Evolutionary conservation across 495 filamentous ascomycete genomes (phyloP).

Genomic region (Penicillium bovifimosum): DNA sequence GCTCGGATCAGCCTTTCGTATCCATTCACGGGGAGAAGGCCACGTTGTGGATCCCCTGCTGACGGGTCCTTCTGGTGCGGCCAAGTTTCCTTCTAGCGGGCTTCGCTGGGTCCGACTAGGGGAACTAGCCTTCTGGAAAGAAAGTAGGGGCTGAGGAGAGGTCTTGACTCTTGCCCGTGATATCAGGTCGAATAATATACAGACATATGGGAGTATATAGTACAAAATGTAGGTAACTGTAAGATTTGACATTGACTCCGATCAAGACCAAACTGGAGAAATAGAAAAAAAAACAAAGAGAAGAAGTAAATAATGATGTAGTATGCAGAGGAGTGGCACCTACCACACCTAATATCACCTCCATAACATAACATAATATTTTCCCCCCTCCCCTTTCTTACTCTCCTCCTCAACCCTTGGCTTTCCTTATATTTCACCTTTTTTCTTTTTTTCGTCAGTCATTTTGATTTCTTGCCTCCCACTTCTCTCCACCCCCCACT

Average conservation of each 20-base stretch:
- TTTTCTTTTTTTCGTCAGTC: not conserved
- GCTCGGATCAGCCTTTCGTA: slow-evolving; percentile 36
- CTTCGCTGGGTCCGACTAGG: slow-evolving; percentile 26
- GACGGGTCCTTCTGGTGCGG: slow-evolving; percentile 36
- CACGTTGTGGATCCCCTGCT: slow-evolving; percentile 37
- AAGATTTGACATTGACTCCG: not conserved
- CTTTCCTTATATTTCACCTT: slow-evolving; percentile 6
- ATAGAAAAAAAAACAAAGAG: not conserved
- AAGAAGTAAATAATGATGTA: slow-evolving; percentile 23
- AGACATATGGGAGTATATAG: too few relatives aligned
- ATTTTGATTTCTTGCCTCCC: not conserved
- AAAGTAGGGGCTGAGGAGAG: slow-evolving; percentile 6
- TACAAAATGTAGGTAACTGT: not conserved
- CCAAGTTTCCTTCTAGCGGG: slow-evolving; percentile 30
- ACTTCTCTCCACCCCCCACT: not conserved
- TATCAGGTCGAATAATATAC: slow-evolving; percentile 1
- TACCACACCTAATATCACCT: slow-evolving; percentile 27
- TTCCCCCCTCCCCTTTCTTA: slow-evolving; percentile 9
- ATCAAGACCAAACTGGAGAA: not conserved
- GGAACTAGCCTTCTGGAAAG: slow-evolving; percentile 11
- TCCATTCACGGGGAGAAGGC: slow-evolving; percentile 34
- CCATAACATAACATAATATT: slow-evolving; percentile 1
- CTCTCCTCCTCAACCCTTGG: slow-evolving; percentile 2
- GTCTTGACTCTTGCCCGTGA: slow-evolving; percentile 12
- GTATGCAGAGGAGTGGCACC: slow-evolving; percentile 20